phyloP scores from a whole-genome alignment of 228 moss, liverwort and hornwort genomes.

The Sphagnum fallax region DNA sequence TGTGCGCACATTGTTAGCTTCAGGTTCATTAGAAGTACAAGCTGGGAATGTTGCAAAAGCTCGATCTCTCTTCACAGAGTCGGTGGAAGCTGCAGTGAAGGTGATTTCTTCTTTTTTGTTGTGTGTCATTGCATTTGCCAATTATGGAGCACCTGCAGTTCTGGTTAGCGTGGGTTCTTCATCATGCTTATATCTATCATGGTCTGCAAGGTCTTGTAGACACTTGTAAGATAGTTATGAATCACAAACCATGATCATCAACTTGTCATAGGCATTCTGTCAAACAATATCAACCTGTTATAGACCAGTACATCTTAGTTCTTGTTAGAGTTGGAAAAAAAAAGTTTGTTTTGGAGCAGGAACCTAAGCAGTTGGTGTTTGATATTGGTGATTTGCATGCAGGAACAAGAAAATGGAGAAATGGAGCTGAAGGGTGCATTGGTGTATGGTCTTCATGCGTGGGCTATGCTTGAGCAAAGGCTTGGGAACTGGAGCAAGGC shows the following conservation, averaged over 20 bases:
- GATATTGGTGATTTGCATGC: conserved; percentile 1
- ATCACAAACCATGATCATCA: background rate
- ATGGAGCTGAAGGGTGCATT: conserved; percentile 52
- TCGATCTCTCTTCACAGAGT: conserved; percentile 57
- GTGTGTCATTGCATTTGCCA: background rate
- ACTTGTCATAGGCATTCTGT: background rate
- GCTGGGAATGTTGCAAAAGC: conserved; percentile 53
- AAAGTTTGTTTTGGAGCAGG: background rate
- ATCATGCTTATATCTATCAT: background rate
- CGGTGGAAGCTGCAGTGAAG: conserved; percentile 53
- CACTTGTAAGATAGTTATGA: too few relatives aligned
- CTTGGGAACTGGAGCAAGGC: conserved; percentile 87
- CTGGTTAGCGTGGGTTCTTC: background rate
- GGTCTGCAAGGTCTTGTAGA: too few relatives aligned
- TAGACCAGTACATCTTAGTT: background rate
- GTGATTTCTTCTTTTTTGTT: conserved; percentile 13
- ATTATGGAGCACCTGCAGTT: background rate
- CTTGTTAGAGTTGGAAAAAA: background rate
- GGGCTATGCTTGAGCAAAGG: conserved; percentile 84
- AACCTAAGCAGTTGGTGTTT: background rate
- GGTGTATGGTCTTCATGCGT: conserved; percentile 84
- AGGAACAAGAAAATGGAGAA: conserved; percentile 42
- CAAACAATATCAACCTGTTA: background rate
- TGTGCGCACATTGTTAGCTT: conserved; percentile 70
- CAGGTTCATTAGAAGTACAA: conserved; percentile 82